Base-by-base conservation (phyloP, 2,329 filamentous ascomycete genomes). In the Ophiostoma piceae region DNA sequence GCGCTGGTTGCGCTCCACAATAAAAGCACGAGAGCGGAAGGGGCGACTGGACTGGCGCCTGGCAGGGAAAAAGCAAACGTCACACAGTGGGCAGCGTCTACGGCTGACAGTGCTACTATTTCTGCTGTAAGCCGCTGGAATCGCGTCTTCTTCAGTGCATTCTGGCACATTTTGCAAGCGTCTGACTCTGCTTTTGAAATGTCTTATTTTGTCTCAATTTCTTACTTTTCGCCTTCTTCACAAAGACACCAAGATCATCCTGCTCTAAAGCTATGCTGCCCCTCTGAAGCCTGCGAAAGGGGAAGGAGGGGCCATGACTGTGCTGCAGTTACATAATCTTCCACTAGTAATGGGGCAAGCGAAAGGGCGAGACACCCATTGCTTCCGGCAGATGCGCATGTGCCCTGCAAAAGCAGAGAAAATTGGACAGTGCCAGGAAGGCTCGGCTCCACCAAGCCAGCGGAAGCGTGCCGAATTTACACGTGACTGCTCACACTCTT, bases 271-370 rank as follows among this genome's bases (percentile, higher is more conserved):
- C 43, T 47, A 7, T 47, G 19, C 43, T 57, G 51, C 51, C 51
- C 51, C 51, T 57, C 51, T 26, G 26, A 47, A 35, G 68, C 43
- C 60, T 41, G 68, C 68, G 64, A 62, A 65, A 69, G 47, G 64
- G 57, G 43, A 69, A 51, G 62, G 26, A 35, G 29, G 43, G 35
- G 67, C 62, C n/a, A 41, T 14, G 32, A 47, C 51, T 57, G 51
- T 26, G 22, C 22, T 57, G 51, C 51, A 57, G 51, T 41, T 47
- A 41, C 65, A 41, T n/a, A 54, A 43, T 47, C 41, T 51, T 57
- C 51, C 51, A 26, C 51, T 51, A 47, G 66, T 67, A 43, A 29
- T 67, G 32, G 19, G 29, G 32, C 60, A 57, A 22, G 51, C 32
- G 26, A 29, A 29, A 29, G 26, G 26, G 26, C 26, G 26, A 35